These are phyloP conservation scores for Mortierella sp. DNA, from an alignment of 371 early-diverging fungal genomes.

Conservation along the genomic window DNA sequence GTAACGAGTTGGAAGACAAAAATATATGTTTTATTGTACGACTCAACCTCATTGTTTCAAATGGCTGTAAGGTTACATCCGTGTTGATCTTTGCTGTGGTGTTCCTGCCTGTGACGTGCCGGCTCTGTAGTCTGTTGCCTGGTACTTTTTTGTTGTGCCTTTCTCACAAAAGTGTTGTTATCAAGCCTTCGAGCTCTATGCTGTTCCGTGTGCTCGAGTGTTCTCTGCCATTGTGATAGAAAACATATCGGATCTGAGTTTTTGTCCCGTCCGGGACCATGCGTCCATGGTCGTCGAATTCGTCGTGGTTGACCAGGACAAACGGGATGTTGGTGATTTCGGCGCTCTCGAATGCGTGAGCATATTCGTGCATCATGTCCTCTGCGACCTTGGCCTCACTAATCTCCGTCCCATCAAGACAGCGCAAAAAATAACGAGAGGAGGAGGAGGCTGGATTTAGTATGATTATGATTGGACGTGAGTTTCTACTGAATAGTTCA, in stretches of 20 bases:
- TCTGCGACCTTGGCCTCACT: constrained; percentile 53
- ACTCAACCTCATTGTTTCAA: too few relatives aligned
- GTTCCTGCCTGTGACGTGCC: too few relatives aligned
- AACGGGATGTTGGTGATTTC: constrained; percentile 51
- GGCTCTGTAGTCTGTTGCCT: too few relatives aligned
- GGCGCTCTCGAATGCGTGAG: constrained; percentile 38
- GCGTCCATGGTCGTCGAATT: constrained; percentile 38
- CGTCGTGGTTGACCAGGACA: constrained; percentile 49
- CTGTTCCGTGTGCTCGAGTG: constrained; percentile 31
- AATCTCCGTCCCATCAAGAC: too few relatives aligned
- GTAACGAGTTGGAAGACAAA: too few relatives aligned
- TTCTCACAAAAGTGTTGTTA: constrained; percentile 34
- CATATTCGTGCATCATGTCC: constrained; percentile 52
- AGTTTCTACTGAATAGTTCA: too few relatives aligned
- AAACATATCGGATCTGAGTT: constrained; percentile 29
- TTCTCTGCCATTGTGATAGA: constrained; percentile 33
- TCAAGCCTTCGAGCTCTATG: constrained; percentile 47
- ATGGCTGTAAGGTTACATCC: too few relatives aligned
- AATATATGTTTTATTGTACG: too few relatives aligned
- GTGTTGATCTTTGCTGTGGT: too few relatives aligned
- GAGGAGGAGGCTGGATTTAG: too few relatives aligned
- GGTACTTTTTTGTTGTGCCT: too few relatives aligned
- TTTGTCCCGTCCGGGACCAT: constrained; percentile 34
- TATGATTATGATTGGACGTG: too few relatives aligned
- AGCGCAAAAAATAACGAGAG: neutral